phyloP scores from a whole-genome alignment of 2,329 filamentous ascomycete species.

The Niveomyces coronatus region DNA sequence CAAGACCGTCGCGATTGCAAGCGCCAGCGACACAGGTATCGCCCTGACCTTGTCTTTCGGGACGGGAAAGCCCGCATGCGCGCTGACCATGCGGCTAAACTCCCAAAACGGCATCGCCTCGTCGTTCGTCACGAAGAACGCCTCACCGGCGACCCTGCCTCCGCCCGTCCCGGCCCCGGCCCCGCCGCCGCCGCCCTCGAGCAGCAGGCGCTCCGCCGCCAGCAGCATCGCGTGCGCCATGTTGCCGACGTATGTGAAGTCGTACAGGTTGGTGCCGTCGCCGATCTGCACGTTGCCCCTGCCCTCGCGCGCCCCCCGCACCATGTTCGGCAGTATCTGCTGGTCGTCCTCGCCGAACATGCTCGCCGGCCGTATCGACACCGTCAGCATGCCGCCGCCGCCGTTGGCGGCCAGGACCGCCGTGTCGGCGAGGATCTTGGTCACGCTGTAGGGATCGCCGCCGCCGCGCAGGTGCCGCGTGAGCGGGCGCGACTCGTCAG shows the following conservation, averaged over 20 bases:
- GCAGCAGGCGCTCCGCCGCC: constrained; percentile 60
- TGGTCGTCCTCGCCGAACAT: constrained; percentile 88
- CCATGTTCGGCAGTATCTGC: constrained; percentile 61
- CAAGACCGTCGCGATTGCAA: constrained; percentile 40
- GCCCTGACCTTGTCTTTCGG: constrained; percentile 46
- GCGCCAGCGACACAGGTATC: constrained; percentile 40
- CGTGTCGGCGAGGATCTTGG: constrained; percentile 78
- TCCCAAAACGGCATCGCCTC: constrained; percentile 86
- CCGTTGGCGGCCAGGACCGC: constrained; percentile 70
- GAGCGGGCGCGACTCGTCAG: constrained; percentile 71
- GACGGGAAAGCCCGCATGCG: constrained; percentile 40
- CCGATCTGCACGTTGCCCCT: constrained; percentile 75
- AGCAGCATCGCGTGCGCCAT: constrained; percentile 71
- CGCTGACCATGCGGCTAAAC: constrained; percentile 71
- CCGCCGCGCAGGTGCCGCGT: constrained; percentile 60
- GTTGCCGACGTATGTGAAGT: constrained; percentile 55
- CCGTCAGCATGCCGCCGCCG: constrained; percentile 54
- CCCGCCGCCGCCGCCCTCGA: constrained; percentile 36
- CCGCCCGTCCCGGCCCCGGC: constrained; percentile 52
- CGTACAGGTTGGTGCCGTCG: constrained; percentile 51
- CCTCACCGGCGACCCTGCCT: constrained; percentile 71
- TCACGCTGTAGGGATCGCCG: constrained; percentile 80
- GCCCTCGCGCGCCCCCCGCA: constrained; percentile 57
- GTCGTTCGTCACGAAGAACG: constrained; percentile 86
- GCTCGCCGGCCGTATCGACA: constrained; percentile 71